These are phyloP conservation scores for Exophiala viscosa DNA, from an alignment of 2,329 filamentous ascomycete genomes.

Conservation along the genomic window DNA sequence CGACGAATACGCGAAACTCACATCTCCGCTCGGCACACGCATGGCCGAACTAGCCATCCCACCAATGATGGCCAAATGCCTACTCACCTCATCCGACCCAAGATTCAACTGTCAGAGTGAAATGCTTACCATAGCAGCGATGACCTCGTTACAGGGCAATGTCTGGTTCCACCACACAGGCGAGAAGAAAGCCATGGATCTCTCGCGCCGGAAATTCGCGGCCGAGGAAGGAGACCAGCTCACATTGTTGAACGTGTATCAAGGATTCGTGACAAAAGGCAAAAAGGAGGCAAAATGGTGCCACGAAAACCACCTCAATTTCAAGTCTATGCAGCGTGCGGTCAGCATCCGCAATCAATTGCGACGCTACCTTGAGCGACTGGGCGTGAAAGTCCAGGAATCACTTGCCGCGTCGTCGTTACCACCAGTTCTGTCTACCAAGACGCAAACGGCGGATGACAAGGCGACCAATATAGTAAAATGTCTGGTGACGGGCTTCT, in stretches of 20 bases:
- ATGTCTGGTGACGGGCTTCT: slow-evolving; percentile 86
- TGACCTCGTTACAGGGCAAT: slow-evolving; percentile 80
- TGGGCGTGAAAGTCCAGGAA: slow-evolving; percentile 69
- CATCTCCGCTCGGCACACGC: slow-evolving; percentile 75
- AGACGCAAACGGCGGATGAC: slow-evolving; percentile 39
- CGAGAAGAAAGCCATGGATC: slow-evolving; percentile 71
- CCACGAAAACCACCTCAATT: slow-evolving; percentile 80
- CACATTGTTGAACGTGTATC: slow-evolving; percentile 89
- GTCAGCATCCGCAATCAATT: slow-evolving; percentile 84
- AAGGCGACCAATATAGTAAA: slow-evolving; percentile 72
- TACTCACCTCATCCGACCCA: slow-evolving; percentile 62
- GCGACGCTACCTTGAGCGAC: slow-evolving; percentile 79
- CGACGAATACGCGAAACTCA: slow-evolving; percentile 86
- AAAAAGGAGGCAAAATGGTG: slow-evolving; percentile 84
- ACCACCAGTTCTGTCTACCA: slow-evolving; percentile 4
- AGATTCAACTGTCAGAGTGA: slow-evolving; percentile 77
- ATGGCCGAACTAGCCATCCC: slow-evolving; percentile 94
- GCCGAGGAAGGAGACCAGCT: slow-evolving; percentile 92
- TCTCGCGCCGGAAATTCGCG: slow-evolving; percentile 73
- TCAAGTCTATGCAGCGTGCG: slow-evolving; percentile 74
- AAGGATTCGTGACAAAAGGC: slow-evolving; percentile 77
- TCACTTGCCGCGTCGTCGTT: slow-evolving; percentile 37
- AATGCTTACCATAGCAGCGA: slow-evolving; percentile 86
- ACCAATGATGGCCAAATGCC: slow-evolving; percentile 90
- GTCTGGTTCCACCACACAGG: slow-evolving; percentile 80